Conservation (phyloP, 192 early-diverging fungal genomes). For the Coemansia sp. region DNA sequence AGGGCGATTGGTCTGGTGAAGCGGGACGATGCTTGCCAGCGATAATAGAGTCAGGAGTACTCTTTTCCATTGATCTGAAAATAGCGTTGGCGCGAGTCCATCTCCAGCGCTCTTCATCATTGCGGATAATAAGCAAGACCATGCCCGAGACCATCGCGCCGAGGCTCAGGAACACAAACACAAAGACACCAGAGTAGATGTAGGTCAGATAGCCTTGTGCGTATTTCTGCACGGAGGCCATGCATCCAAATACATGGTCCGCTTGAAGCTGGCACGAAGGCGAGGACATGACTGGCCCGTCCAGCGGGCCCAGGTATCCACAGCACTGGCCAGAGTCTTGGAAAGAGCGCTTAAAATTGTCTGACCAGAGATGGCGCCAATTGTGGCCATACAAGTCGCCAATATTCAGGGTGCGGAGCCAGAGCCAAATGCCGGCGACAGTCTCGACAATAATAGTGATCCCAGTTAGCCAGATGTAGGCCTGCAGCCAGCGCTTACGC, state of each 20-base stretch:
- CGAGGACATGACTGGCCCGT: slow-evolving; percentile 24
- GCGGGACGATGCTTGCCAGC: neutral
- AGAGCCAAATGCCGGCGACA: slow-evolving; percentile 40
- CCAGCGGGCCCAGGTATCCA: slow-evolving; percentile 35
- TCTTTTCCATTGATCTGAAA: slow-evolving; percentile 30
- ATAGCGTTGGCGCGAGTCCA: slow-evolving; percentile 46
- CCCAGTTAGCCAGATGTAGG: slow-evolving; percentile 16
- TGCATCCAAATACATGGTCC: slow-evolving; percentile 26
- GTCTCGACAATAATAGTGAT: slow-evolving; percentile 24
- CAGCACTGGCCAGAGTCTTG: slow-evolving; percentile 35
- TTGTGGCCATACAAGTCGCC: slow-evolving; percentile 39
- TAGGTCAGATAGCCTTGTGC: slow-evolving; percentile 27
- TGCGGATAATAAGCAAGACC: slow-evolving; percentile 36
- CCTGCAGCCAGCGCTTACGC: slow-evolving; percentile 33
- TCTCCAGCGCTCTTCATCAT: slow-evolving; percentile 45
- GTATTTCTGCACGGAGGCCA: slow-evolving; percentile 36
- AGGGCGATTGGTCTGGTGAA: neutral
- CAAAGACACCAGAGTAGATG: slow-evolving; percentile 39
- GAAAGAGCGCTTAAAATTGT: slow-evolving; percentile 18
- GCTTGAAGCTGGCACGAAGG: slow-evolving; percentile 10
- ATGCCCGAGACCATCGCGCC: slow-evolving; percentile 33
- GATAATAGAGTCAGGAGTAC: neutral
- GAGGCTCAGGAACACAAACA: slow-evolving; percentile 41
- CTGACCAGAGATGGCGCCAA: slow-evolving; percentile 43
- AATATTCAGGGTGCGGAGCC: slow-evolving; percentile 36